Evolutionary conservation across 1,284 basidiomycete genomes (phyloP).

Genomic region (Ustilago hordei): DNA sequence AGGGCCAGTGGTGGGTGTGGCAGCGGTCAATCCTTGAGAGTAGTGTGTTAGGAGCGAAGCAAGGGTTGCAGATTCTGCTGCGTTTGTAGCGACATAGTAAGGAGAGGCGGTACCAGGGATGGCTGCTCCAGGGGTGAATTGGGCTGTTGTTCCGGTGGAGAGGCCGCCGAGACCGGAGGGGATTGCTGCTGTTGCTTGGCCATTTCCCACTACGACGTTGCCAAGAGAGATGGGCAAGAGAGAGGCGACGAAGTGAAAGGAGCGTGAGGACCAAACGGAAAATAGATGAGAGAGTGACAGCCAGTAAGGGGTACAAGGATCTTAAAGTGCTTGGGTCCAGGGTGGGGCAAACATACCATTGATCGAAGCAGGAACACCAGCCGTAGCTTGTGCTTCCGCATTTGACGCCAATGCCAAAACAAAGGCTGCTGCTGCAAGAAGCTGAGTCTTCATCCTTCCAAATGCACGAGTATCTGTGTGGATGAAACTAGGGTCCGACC

Average conservation of each 20-base stretch:
- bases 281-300: background rate
- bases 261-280: background rate
- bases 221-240: background rate
- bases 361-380: conserved; percentile 36
- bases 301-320: background rate
- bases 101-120: conserved; percentile 7
- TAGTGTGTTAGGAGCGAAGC: conserved; percentile 44
- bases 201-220: conserved; percentile 31
- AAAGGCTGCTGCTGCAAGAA: background rate
- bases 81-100: conserved; percentile 45
- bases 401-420: conserved; percentile 5
- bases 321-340: background rate
- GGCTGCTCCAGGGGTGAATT: conserved; percentile 40
- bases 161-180: conserved; percentile 31
- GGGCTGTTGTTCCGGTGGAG: conserved; percentile 19
- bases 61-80: conserved; percentile 22
- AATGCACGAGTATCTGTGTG: too few species aligned
- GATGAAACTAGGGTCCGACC: background rate
- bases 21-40: conserved; percentile 38
- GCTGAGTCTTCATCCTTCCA: conserved; percentile 16
- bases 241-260: too few species aligned
- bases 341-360: conserved; percentile 28
- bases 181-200: conserved; percentile 31
- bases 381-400: conserved; percentile 20
- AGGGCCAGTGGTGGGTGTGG: conserved; percentile 40